Conservation (phyloP, 768 basidiomycete species). For the Naganishia vishniacii region DNA sequence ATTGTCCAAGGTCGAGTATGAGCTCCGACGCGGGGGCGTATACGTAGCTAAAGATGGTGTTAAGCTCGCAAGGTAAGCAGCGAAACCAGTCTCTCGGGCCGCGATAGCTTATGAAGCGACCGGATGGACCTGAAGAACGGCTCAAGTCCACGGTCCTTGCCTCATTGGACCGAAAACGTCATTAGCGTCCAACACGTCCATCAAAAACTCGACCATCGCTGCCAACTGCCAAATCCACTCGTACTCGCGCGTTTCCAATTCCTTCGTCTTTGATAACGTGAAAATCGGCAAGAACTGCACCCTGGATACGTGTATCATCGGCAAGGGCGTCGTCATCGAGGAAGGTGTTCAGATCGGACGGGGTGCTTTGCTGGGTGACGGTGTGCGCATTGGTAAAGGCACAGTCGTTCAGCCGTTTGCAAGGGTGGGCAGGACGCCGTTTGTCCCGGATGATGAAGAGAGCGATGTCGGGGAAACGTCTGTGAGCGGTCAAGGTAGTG, state of each 20-base stretch:
- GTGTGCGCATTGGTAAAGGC: conserved; percentile 69
- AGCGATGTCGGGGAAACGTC: conserved; percentile 48
- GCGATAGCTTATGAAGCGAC: too few relatives aligned
- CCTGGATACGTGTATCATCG: conserved; percentile 76
- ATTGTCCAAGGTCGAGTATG: conserved; percentile 71
- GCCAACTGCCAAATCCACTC: conserved; percentile 67
- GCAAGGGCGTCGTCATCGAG: conserved; percentile 65
- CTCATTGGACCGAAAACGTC: conserved; percentile 76
- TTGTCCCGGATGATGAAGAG: conserved; percentile 46
- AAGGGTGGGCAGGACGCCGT: conserved; percentile 57
- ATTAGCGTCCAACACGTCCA: conserved; percentile 62
- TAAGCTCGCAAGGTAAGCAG: conserved; percentile 67
- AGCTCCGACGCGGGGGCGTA: conserved; percentile 78
- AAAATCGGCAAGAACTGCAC: conserved; percentile 50
- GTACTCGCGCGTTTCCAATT: conserved; percentile 62
- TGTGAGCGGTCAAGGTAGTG: conserved; percentile 30
- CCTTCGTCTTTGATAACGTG: conserved; percentile 78
- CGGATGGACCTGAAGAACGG: conserved; percentile 46
- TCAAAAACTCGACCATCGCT: conserved; percentile 73
- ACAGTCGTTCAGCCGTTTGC: conserved; percentile 65
- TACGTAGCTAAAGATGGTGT: conserved; percentile 81
- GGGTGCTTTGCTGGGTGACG: conserved; percentile 77
- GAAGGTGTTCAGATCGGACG: conserved; percentile 62
- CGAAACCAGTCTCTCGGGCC: too few relatives aligned
- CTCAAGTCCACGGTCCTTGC: conserved; percentile 53